These are phyloP conservation scores for Diaporthe amygdali DNA, from an alignment of 2,329 filamentous ascomycete genomes.

Conservation along the genomic window DNA sequence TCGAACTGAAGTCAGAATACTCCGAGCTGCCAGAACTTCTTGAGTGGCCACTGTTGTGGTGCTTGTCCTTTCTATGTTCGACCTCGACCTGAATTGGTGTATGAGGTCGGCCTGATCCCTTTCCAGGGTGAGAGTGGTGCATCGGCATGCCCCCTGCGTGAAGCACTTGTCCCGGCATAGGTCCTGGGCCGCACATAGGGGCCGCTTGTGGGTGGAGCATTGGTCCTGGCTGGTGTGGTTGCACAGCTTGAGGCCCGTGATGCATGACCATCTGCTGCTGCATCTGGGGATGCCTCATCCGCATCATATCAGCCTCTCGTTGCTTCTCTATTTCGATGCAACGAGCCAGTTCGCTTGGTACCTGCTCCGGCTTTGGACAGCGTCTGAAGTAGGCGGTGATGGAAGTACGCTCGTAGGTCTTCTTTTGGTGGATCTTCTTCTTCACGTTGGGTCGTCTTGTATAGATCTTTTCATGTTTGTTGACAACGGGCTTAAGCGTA, in stretches of 20 bases:
- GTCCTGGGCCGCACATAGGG: neutral
- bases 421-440: constrained; percentile 34
- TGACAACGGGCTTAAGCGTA: constrained; percentile 33
- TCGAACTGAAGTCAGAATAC: constrained; percentile 1
- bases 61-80: neutral
- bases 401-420: constrained; percentile 42
- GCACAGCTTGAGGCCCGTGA: neutral
- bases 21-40: constrained; percentile 10
- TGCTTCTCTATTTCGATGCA: constrained; percentile 15
- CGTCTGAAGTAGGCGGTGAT: constrained; percentile 54
- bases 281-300: neutral
- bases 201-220: neutral
- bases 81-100: constrained; percentile 11
- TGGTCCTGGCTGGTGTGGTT: neutral
- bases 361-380: constrained; percentile 37
- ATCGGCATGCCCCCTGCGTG: neutral
- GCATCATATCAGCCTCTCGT: neutral
- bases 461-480: constrained; percentile 15
- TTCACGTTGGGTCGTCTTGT: constrained; percentile 24
- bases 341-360: constrained; percentile 18
- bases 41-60: constrained; percentile 2
- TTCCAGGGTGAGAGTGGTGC: neutral
- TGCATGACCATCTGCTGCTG: neutral
- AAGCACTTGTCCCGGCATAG: neutral
- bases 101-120: neutral